Conservation (phyloP, 1,139 yeast species). For the Pichia terricola region DNA sequence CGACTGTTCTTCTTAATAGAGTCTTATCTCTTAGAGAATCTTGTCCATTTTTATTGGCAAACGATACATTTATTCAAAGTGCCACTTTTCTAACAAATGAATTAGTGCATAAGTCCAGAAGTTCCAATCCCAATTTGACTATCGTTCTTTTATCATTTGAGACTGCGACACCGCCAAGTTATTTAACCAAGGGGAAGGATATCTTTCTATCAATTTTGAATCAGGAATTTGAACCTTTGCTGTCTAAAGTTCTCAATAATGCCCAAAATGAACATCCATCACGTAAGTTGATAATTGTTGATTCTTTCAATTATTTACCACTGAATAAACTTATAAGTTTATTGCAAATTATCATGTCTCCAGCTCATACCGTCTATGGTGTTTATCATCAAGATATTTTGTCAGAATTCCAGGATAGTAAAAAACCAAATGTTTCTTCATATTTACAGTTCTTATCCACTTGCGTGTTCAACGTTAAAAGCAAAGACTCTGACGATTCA, state of each 20-base stretch:
- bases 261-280: neutral
- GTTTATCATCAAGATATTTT: constrained; percentile 50
- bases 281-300: constrained; percentile 41
- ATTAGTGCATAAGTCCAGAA: constrained; percentile 34
- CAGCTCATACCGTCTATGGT: constrained; percentile 47
- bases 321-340: constrained; percentile 40
- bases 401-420: constrained; percentile 12
- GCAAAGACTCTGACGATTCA: constrained; percentile 34
- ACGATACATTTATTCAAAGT: constrained; percentile 67
- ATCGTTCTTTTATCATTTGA: constrained; percentile 56
- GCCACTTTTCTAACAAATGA: constrained; percentile 48
- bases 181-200: constrained; percentile 28
- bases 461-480: constrained; percentile 51
- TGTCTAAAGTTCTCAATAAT: constrained; percentile 1
- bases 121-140: constrained; percentile 13
- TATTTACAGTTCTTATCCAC: constrained; percentile 59
- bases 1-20: constrained; percentile 51
- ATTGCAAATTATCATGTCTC: constrained; percentile 45
- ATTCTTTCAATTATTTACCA: constrained; percentile 53
- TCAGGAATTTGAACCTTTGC: constrained; percentile 9
- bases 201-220: constrained; percentile 39
- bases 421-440: constrained; percentile 15
- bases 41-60: constrained; percentile 60
- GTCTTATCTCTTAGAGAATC: constrained; percentile 59
- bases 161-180: constrained; percentile 38